phyloP scores from a whole-genome alignment of 768 basidiomycete species.

The Mycena metata region DNA sequence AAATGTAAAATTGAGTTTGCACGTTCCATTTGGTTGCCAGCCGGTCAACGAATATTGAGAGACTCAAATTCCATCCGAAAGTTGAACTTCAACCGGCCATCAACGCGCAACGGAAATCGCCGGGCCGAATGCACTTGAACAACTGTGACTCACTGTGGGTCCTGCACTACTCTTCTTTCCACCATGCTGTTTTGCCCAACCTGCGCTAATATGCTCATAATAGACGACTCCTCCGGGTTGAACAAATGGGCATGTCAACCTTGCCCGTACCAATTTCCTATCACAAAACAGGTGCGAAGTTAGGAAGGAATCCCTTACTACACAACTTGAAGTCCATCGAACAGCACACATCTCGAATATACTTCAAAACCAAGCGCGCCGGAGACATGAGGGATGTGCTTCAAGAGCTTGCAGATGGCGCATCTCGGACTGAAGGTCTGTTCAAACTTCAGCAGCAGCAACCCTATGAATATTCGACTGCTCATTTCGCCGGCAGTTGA shows the following conservation, averaged over 20 bases:
- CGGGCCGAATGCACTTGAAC: too few species aligned
- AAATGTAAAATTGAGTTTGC: too few species aligned
- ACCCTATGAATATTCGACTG: background rate
- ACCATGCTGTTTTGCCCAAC: constrained; percentile 24
- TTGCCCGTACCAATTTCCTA: constrained; percentile 27
- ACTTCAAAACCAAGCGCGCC: constrained; percentile 21
- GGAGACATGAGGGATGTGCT: constrained; percentile 20
- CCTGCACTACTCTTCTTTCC: too few species aligned
- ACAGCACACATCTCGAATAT: constrained; percentile 17
- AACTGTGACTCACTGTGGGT: too few species aligned
- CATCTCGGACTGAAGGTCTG: constrained; percentile 22
- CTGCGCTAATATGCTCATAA: constrained; percentile 23
- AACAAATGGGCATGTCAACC: constrained; percentile 29
- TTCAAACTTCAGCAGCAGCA: background rate
- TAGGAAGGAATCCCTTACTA: too few species aligned
- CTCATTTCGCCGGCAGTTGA: background rate
- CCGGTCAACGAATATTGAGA: too few species aligned
- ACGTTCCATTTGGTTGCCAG: too few species aligned
- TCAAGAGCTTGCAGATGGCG: constrained; percentile 28
- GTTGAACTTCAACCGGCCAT: too few species aligned
- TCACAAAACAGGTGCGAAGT: constrained; percentile 23
- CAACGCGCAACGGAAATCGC: too few species aligned
- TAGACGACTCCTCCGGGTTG: constrained; percentile 2
- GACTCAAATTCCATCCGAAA: too few species aligned
- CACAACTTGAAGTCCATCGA: background rate